phyloP scores from a whole-genome alignment of 2,329 filamentous ascomycete species.

The Corinectria fuckeliana region DNA sequence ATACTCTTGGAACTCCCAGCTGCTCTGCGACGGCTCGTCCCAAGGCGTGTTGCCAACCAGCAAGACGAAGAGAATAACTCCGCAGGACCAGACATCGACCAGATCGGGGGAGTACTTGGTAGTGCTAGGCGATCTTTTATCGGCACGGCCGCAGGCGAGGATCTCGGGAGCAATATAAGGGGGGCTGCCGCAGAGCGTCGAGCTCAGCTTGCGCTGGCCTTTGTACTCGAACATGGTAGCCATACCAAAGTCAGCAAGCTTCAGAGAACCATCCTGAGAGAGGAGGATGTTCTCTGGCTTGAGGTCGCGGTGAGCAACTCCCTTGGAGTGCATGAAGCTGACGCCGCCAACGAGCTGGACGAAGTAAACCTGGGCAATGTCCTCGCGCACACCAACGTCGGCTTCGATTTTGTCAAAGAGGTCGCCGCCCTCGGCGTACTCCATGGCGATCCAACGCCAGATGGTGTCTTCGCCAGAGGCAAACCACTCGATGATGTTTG shows the following conservation, averaged over 20 bases:
- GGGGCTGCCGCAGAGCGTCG: conserved; percentile 92
- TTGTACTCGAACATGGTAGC: conserved; percentile 93
- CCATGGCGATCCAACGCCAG: conserved; percentile 99
- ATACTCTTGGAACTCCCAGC: conserved; percentile 93
- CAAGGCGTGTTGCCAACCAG: conserved; percentile 96
- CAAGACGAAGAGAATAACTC: conserved; percentile 95
- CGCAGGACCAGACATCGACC: conserved; percentile 96
- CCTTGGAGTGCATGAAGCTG: conserved; percentile 94
- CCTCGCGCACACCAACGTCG: conserved; percentile 90
- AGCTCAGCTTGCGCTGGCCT: conserved; percentile 79
- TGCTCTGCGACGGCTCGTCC: conserved; percentile 87
- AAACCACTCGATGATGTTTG: conserved; percentile 94
- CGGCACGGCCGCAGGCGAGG: conserved; percentile 57
- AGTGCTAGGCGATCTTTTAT: conserved; percentile 56
- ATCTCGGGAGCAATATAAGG: conserved; percentile 98
- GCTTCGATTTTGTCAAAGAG: conserved; percentile 99
- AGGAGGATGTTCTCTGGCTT: conserved; percentile 96
- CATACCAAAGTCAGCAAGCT: conserved; percentile 96
- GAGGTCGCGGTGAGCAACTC: conserved; percentile 89
- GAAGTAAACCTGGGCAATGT: conserved; percentile 97
- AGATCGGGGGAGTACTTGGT: conserved; percentile 76
- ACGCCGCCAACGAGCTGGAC: conserved; percentile 88
- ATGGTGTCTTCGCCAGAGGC: conserved; percentile 81
- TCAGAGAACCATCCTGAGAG: conserved; percentile 82
- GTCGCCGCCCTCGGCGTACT: conserved; percentile 92